These are phyloP conservation scores for Rubus parviflorus DNA, from an alignment of 306 rosid species.

Conservation along the genomic window DNA sequence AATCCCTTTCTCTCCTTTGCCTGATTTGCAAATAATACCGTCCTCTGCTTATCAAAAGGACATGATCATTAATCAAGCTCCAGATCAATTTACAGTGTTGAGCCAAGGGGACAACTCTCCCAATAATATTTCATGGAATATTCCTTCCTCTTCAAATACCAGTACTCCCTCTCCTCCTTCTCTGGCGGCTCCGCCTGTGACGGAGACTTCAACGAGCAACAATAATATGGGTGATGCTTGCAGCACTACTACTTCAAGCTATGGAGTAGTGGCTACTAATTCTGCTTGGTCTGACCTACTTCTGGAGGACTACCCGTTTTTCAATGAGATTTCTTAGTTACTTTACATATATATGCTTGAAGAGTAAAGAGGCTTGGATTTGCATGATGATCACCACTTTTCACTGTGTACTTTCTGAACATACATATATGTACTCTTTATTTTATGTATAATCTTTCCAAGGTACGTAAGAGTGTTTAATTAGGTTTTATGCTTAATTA, in stretches of 20 bases:
- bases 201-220: conserved; percentile 21
- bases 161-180: conserved; percentile 42
- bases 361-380: background rate
- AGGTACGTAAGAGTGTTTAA: background rate
- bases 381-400: conserved; percentile 1
- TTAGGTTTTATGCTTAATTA: background rate
- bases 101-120: conserved; percentile 35
- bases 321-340: conserved; percentile 43
- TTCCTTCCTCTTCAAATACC: conserved; percentile 43
- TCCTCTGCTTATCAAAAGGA: conserved; percentile 13
- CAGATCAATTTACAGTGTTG: conserved; percentile 23
- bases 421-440: background rate
- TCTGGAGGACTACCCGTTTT: conserved; percentile 56
- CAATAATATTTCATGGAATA: conserved; percentile 41
- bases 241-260: conserved; percentile 42
- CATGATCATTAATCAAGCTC: conserved; percentile 20
- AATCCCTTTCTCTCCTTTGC: conserved; percentile 51
- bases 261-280: conserved; percentile 31
- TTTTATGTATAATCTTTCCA: background rate
- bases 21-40: conserved; percentile 36
- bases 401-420: background rate
- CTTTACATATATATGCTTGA: background rate
- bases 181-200: conserved; percentile 22
- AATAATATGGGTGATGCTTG: conserved; percentile 40
- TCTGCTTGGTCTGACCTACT: conserved; percentile 62